Percentiles rank a stretch among this genome's conserved stretches.
phyloP scores from a whole-genome alignment of 1,284 basidiomycete species.

The Leccinum olivaceoglutinosum region DNA sequence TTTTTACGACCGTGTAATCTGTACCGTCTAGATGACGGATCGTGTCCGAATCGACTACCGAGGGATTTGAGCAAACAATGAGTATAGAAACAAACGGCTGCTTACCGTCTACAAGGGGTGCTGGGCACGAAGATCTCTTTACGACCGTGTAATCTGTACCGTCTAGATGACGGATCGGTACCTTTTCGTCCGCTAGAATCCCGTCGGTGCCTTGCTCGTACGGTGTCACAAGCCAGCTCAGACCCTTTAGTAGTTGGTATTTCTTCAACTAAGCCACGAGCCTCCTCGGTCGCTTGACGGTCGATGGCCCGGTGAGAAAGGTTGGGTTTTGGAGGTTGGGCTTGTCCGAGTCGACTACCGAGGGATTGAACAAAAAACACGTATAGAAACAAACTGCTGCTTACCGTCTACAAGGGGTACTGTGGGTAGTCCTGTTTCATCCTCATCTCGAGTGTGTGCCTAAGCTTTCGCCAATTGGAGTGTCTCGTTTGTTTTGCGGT shows the following conservation, averaged over 20 bases:
- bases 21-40: constrained; percentile 71
- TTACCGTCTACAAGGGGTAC: constrained; percentile 62
- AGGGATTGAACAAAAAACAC: constrained; percentile 4
- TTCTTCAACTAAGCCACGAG: constrained; percentile 96
- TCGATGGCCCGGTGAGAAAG: constrained; percentile 81
- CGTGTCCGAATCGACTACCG: no score
- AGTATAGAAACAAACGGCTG: no score
- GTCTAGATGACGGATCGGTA: no score
- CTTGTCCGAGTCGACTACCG: constrained; percentile 87
- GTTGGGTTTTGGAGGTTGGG: constrained; percentile 98
- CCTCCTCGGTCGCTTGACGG: constrained; percentile 87
- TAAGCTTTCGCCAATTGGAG: constrained; percentile 64
- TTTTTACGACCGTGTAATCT: constrained; percentile 29
- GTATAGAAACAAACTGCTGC: constrained; percentile 25
- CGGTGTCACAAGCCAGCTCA: no score
- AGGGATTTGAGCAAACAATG: no score
- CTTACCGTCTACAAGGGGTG: no score
- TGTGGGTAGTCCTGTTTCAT: constrained; percentile 27
- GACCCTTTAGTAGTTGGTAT: constrained; percentile 56
- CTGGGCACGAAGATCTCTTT: constrained; percentile 64
- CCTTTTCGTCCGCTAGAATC: no score
- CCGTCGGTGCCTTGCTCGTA: constrained; percentile 13
- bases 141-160: constrained; percentile 28
- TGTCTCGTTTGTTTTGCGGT: constrained; percentile 77
- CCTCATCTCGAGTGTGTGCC: constrained; percentile 49